Evolutionary conservation across 352 stramenopile species (phyloP), one percentile per base, ranked within the genome.

Genomic region (Phytophthora pisi): DNA sequence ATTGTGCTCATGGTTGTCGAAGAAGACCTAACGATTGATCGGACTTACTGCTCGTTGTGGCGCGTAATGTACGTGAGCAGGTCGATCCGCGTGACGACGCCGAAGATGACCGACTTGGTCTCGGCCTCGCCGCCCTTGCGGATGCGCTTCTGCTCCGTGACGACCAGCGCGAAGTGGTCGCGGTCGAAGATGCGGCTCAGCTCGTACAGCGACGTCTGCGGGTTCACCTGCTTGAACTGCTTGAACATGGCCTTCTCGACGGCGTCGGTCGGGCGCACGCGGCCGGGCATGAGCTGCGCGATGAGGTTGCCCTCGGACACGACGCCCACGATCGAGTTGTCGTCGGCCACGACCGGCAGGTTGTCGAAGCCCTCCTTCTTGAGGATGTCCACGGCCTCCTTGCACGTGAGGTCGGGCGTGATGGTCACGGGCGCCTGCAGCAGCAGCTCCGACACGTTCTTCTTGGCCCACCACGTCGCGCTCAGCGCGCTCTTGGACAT

Each of bases 291-390:
- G 5, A 99, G 79, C 78, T 91, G 84, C 16, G 85, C 90, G 23
- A 93, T 98, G 60, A 99, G 86, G 79, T 99, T 99, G 42, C 97
- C 97, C 66, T 98, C 94, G 15, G 96, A 98, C 9, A 99, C 96
- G 34, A 99, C 96, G 13, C 97, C 97, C 51, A 98, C 79, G 43
- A 99, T 94, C 75, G 87, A 91, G 70, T 92, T 92, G 61, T 93
- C 84, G 53, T 93, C 79, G 18, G 81, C 80, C 30, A 94, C 84
- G 2, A 94, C 86, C 0, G 86, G 86, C 54, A 94, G 70, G 57
- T 91, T 91, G 69, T 94, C 86, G 30, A 94, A 94, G 24, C 86
- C 96, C 66, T 98, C 92, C 55, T 92, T 85, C 80, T 98, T 97
- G 13, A 99, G 76, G 26, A 99, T 84, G 24, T 96, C 82, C 64